Base-by-base conservation (phyloP, 2,329 filamentous ascomycete species). In the Alternaria tenuissima region DNA sequence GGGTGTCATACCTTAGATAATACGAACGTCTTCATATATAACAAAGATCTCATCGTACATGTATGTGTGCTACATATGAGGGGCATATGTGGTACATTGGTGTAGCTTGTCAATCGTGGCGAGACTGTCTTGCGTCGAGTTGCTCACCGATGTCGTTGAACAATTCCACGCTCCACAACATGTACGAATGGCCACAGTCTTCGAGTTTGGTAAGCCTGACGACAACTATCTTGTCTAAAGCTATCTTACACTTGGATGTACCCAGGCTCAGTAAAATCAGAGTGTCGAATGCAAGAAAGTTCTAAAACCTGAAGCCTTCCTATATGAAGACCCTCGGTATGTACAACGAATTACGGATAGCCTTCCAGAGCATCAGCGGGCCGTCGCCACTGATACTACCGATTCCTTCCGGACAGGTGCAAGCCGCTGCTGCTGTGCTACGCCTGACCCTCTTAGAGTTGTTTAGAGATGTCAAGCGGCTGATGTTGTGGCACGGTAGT, bases 141-240 rank as follows among this genome's bases (percentile, higher is more conserved):
- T 56, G 43, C 48, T 52, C 56, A 41, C 53, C 28, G 24, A 42
- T 55, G 39, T 41, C 18, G 43, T 43, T 54, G 28, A 47, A 58
- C 26, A 41, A 49, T 42, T 41, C 39, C 46, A 57, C 46, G 61
- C 51, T 59, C 41, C 61, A 64, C 61, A 52, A 24, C 51, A 60
- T 52, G 46, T 56, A 26, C 11, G 34, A 18, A 34, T 56, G 34
- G 28, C 20, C 24, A 38, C 52, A 56, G 32, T 36, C 34, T 36
- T 41, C n/a, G n/a, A 36, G 47, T n/a, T 30, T 28, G 28, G 42
- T 34, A 36, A 36, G 38, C 22, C 41, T 20, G 22, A 20, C 24
- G 7, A 26, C 26, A 41, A n/a, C 38, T 20, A 49, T 7, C 7
- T 20, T 43, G 11, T 24, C 47, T 30, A 48, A 48, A n/a, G 47